Conservation (phyloP, 2,329 filamentous ascomycete species). For the Aureobasidium uvarum region DNA sequence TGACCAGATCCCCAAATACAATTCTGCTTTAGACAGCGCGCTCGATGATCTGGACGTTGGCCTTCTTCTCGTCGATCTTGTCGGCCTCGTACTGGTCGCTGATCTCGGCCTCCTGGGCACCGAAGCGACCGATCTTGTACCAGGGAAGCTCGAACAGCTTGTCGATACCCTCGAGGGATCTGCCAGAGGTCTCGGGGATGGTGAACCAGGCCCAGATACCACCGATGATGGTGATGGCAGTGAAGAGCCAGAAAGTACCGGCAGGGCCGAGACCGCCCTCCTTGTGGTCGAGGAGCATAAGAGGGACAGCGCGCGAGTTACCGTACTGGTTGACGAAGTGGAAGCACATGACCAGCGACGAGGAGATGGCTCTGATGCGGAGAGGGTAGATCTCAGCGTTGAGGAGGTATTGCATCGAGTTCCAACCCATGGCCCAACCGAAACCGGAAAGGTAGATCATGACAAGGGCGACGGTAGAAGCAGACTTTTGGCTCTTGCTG, state of each 20-base stretch:
- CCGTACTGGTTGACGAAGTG: constrained; percentile 80
- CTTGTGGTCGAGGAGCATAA: constrained; percentile 61
- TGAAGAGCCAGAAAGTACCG: constrained; percentile 75
- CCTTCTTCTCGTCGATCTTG: constrained; percentile 26
- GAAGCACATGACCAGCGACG: constrained; percentile 71
- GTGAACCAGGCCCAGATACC: constrained; percentile 68
- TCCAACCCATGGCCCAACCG: constrained; percentile 70
- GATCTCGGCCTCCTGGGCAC: constrained; percentile 30
- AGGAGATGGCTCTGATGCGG: constrained; percentile 67
- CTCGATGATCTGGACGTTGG: constrained; percentile 23
- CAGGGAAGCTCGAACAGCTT: constrained; percentile 68
- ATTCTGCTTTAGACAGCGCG: constrained; percentile 1
- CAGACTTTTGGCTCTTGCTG: constrained; percentile 51
- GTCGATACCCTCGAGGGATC: constrained; percentile 66
- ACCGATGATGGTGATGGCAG: constrained; percentile 64
- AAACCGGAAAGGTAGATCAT: constrained; percentile 58
- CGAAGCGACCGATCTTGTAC: constrained; percentile 62
- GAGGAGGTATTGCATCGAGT: constrained; percentile 69
- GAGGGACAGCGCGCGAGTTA: constrained; percentile 70
- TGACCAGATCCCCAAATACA: not conserved
- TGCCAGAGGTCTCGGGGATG: constrained; percentile 69
- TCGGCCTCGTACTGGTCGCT: constrained; percentile 25
- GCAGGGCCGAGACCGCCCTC: constrained; percentile 46
- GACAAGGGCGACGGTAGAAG: constrained; percentile 63
- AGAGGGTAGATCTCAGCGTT: constrained; percentile 76